phyloP scores from a whole-genome alignment of 345 rosid genomes.

The Syzygium grande region DNA sequence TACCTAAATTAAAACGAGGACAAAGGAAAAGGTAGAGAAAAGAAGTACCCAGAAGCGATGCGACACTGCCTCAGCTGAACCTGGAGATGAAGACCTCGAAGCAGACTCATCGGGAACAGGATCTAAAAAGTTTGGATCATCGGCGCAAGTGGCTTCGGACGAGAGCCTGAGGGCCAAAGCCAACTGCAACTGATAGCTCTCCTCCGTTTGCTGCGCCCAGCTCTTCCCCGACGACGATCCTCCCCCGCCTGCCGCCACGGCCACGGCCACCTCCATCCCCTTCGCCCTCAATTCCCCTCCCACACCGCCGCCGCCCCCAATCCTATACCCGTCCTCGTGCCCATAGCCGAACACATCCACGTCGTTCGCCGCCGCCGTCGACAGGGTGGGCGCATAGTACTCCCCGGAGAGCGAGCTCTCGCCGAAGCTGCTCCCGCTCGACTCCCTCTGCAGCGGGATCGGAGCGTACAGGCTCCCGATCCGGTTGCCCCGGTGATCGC shows the following conservation, averaged over 20 bases:
- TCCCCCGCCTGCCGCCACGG: slow-evolving; percentile 8
- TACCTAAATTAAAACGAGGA: background rate
- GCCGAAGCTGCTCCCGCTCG: slow-evolving; percentile 96
- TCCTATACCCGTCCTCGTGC: slow-evolving; percentile 41
- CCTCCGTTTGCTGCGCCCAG: slow-evolving; percentile 99
- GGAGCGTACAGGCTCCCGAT: slow-evolving; percentile 42
- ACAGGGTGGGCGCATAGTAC: slow-evolving; percentile 53
- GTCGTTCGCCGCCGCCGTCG: slow-evolving; percentile 48
- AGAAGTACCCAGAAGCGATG: slow-evolving; percentile 89
- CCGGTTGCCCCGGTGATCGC: slow-evolving; percentile 45
- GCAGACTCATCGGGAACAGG: slow-evolving; percentile 73
- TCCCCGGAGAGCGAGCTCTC: slow-evolving; percentile 96
- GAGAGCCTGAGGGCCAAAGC: slow-evolving; percentile 93
- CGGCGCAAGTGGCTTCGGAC: slow-evolving; percentile 85
- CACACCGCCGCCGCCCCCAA: slow-evolving; percentile 14
- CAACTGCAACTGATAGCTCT: slow-evolving; percentile 98
- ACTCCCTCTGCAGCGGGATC: slow-evolving; percentile 75
- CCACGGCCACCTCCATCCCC: slow-evolving; percentile 18
- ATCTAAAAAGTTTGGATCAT: slow-evolving; percentile 94
- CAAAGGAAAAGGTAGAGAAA: background rate
- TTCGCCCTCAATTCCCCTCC: slow-evolving; percentile 37
- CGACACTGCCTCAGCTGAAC: slow-evolving; percentile 63
- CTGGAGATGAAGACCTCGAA: slow-evolving; percentile 32
- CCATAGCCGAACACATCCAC: slow-evolving; percentile 50
- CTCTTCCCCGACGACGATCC: slow-evolving; percentile 71